Evolutionary conservation across 768 basidiomycete species (phyloP).

Genomic region (Tricholoma matsutake): DNA sequence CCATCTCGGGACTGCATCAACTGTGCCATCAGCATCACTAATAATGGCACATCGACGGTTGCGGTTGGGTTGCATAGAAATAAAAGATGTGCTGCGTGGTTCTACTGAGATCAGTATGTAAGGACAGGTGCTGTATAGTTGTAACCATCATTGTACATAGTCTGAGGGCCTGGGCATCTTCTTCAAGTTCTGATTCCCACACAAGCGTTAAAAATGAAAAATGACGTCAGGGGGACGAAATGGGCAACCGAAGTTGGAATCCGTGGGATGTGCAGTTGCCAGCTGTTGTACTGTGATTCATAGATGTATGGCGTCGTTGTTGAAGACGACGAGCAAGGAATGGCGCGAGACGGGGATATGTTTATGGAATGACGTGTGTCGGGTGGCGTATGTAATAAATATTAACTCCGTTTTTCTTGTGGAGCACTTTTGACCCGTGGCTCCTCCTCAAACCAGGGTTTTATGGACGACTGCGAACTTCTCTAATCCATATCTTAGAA

Average conservation of each 20-base stretch:
- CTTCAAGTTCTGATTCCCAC: background rate
- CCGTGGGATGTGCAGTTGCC: background rate
- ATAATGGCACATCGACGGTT: background rate
- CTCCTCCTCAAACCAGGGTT: conserved; percentile 8
- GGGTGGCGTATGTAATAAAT: conserved; percentile 8
- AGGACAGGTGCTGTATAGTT: background rate
- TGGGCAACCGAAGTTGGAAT: background rate
- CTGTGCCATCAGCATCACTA: background rate
- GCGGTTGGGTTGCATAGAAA: background rate
- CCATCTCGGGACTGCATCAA: background rate
- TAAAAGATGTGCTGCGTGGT: too few species aligned
- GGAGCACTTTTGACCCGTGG: conserved; percentile 23
- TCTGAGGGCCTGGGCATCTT: background rate
- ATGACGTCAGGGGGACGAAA: conserved; percentile 8
- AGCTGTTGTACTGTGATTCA: background rate
- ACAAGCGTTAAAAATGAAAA: background rate
- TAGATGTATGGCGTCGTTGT: background rate
- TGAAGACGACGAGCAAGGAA: background rate
- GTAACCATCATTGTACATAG: background rate
- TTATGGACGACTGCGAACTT: background rate
- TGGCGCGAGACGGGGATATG: background rate
- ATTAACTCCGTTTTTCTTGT: conserved; percentile 16
- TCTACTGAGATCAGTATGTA: too few species aligned
- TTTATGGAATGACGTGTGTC: conserved; percentile 12
- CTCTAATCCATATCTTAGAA: background rate